phyloP scores from a whole-genome alignment of 164 flowering plant genomes.

The Stephania yunnanensis region DNA sequence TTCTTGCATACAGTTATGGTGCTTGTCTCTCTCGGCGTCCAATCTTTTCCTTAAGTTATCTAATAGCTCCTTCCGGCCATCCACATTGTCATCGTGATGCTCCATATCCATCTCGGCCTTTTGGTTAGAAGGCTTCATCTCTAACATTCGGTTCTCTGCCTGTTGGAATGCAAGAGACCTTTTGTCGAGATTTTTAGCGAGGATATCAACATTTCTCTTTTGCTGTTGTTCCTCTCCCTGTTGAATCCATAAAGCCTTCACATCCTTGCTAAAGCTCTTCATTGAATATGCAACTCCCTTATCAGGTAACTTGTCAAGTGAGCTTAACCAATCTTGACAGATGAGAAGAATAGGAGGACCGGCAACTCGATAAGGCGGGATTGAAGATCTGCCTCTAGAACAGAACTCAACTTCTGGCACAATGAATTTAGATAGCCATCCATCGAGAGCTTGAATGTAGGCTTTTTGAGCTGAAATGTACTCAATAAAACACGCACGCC shows the following conservation, averaged over 20 bases:
- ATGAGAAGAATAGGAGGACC: conserved; percentile 64
- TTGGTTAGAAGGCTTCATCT: conserved; percentile 42
- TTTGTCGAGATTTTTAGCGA: conserved; percentile 69
- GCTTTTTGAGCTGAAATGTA: conserved; percentile 60
- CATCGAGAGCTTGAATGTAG: conserved; percentile 63
- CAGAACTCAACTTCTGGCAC: conserved; percentile 65
- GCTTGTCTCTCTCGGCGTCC: conserved; percentile 61
- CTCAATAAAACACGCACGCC: conserved; percentile 60
- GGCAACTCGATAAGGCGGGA: conserved; percentile 30
- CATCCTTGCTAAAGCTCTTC: conserved; percentile 67
- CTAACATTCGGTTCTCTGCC: conserved; percentile 41
- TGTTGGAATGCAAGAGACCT: conserved; percentile 50
- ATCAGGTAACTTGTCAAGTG: conserved; percentile 61
- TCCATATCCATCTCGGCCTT: conserved; percentile 37
- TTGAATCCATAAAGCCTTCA: conserved; percentile 63
- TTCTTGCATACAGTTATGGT: conserved; percentile 63
- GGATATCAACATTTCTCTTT: conserved; percentile 69
- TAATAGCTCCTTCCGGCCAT: conserved; percentile 53
- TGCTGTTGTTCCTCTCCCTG: conserved; percentile 84
- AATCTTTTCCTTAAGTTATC: conserved; percentile 46
- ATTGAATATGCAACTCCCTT: conserved; percentile 50
- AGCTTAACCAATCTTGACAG: conserved; percentile 64
- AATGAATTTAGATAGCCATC: conserved; percentile 78
- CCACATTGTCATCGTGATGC: conserved; percentile 32
- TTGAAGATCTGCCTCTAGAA: conserved; percentile 39